Percentiles rank a stretch among this genome's conserved stretches.
Conservation (phyloP, 371 early-diverging fungal genomes). For the Syncephalastrum contaminatum region DNA sequence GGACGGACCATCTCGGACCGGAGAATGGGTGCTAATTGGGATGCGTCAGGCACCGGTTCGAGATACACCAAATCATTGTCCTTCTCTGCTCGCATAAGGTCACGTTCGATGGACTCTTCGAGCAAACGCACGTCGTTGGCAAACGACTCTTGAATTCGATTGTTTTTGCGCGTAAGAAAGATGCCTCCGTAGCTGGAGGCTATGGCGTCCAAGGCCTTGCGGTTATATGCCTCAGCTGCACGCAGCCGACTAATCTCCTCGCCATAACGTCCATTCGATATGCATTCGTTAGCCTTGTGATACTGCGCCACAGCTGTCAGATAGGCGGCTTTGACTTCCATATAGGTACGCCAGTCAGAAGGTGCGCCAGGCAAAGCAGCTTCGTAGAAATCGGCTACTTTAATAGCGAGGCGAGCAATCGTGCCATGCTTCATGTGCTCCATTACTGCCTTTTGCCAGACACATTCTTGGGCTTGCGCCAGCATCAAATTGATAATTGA, state of each 20-base stretch:
- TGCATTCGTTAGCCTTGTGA: slow-evolving; percentile 72
- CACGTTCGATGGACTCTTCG: slow-evolving; percentile 51
- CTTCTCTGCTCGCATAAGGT: slow-evolving; percentile 72
- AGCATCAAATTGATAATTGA: slow-evolving; percentile 76
- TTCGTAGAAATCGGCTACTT: slow-evolving; percentile 74
- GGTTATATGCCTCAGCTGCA: slow-evolving; percentile 44
- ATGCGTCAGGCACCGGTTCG: slow-evolving; percentile 69
- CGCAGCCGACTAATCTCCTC: slow-evolving; percentile 82
- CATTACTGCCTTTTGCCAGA: slow-evolving; percentile 81
- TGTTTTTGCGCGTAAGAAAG: background rate
- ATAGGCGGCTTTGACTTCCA: slow-evolving; percentile 70
- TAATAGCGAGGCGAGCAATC: slow-evolving; percentile 76
- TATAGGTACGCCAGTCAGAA: slow-evolving; percentile 59
- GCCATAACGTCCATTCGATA: slow-evolving; percentile 76
- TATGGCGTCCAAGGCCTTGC: slow-evolving; percentile 25
- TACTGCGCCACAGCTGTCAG: slow-evolving; percentile 79
- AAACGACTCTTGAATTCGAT: slow-evolving; percentile 13
- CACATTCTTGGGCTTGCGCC: slow-evolving; percentile 90
- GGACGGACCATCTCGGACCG: slow-evolving; percentile 77
- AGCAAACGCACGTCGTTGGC: slow-evolving; percentile 30
- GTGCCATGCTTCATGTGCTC: slow-evolving; percentile 76
- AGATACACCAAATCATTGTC: slow-evolving; percentile 90
- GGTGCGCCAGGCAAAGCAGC: slow-evolving; percentile 48
- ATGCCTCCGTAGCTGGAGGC: slow-evolving; percentile 5
- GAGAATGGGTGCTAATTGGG: slow-evolving; percentile 58